Base-by-base conservation (phyloP, 495 filamentous ascomycete genomes). In the Hypoxylon trugodes region DNA sequence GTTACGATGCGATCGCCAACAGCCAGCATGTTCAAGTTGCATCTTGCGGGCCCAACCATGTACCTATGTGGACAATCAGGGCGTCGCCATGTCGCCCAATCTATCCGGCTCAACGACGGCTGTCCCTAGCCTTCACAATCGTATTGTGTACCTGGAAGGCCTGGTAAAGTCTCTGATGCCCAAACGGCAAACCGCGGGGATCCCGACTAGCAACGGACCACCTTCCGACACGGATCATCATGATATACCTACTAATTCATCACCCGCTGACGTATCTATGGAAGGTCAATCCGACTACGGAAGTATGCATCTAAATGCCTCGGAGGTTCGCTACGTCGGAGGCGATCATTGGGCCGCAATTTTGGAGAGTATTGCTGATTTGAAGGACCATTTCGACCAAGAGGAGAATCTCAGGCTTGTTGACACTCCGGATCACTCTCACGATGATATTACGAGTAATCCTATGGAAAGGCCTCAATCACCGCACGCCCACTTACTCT, bases 1-100 rank as follows among this genome's bases (percentile, higher is more conserved):
- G n/a, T 30, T 47, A 26, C 43, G 43, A 47, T 47, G 43, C 13
- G 43, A 47, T 47, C 43, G 43, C 43, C 43, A 47, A 13, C 43
- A 47, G 13, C 43, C 43, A 12, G 28, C 43, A 30, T 47, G 43
- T 18, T 47, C 43, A 7, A 47, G 43, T 25, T 47, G 43, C 25
- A 24, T 47, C 25, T 10, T 47, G 13, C 24, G 43, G 13, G 43
- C 24, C 6, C 43, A 47, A 15, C 2, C 6, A 6, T 47, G 43
- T 15, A 47, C 43, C n/a, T 47, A 47, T 26, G 43, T 26, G 7
- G 43, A 47, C 13, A 47, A 47, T 15, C 43, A 47, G 4, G 43
- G 43, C n/a, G 7, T 47, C 22, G n/a, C 43, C 2, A 47, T 30
- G 25, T 15, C 24, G 25, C 25, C 25, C n/a, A 26, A 47, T n/a